Conservation (phyloP, 768 basidiomycete genomes). For the Hygrocybe coccinea region DNA sequence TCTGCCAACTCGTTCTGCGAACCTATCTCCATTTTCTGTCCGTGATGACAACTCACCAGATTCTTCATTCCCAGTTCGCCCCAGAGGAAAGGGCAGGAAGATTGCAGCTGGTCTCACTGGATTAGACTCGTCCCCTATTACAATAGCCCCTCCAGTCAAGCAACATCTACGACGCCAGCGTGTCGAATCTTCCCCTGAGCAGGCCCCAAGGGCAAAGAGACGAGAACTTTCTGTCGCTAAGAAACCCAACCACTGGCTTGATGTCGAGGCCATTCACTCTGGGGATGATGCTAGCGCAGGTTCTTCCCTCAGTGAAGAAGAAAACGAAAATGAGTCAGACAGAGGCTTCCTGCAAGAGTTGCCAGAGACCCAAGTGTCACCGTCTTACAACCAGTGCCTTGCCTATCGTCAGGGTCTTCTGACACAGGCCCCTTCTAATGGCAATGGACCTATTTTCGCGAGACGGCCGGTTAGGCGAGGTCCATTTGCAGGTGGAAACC, state of each 20-base stretch:
- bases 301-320: slow-evolving; percentile 48
- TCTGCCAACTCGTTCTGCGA: too few relatives aligned
- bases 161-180: slow-evolving; percentile 35
- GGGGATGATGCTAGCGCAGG: slow-evolving; percentile 74
- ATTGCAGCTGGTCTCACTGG: slow-evolving; percentile 14
- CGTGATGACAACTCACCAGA: slow-evolving; percentile 23
- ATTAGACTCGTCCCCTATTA: slow-evolving; percentile 28
- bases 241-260: slow-evolving; percentile 45
- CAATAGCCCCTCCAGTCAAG: slow-evolving; percentile 32
- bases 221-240: slow-evolving; percentile 10
- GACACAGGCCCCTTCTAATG: slow-evolving; percentile 54
- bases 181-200: slow-evolving; percentile 26
- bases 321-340: slow-evolving; percentile 63
- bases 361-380: slow-evolving; percentile 61
- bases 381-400: slow-evolving; percentile 68
- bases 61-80: slow-evolving; percentile 44
- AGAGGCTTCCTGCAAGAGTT: slow-evolving; percentile 59
- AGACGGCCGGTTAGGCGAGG: slow-evolving; percentile 44
- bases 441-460: slow-evolving; percentile 50
- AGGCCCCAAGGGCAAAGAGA: slow-evolving; percentile 13
- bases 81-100: slow-evolving; percentile 28
- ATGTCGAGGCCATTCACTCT: slow-evolving; percentile 71
- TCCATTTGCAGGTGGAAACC: slow-evolving; percentile 37
- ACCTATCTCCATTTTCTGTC: slow-evolving; percentile 9
- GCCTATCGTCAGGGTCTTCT: slow-evolving; percentile 68